These are phyloP conservation scores for Alternaria alternata DNA, from an alignment of 2,329 filamentous ascomycete species.

Conservation along the genomic window DNA sequence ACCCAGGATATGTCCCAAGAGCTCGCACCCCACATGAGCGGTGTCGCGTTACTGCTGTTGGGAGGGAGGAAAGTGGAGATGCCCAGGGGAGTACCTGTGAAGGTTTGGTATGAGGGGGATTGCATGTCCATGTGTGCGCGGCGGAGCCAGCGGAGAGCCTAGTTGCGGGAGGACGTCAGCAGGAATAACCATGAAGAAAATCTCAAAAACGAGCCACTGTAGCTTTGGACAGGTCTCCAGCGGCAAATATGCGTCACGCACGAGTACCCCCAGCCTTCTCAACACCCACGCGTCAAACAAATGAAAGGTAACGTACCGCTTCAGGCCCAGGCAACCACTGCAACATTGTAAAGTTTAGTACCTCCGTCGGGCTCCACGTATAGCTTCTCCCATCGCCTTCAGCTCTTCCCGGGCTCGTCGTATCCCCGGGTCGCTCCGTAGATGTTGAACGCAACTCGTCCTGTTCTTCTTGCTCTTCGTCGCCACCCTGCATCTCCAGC, in stretches of 20 bases:
- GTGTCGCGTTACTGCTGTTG: conserved; percentile 28
- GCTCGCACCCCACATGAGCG: conserved; percentile 51
- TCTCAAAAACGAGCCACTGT: background rate
- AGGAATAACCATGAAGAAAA: background rate
- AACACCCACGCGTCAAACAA: background rate
- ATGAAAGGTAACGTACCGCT: conserved; percentile 18
- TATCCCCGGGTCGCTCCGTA: conserved; percentile 4
- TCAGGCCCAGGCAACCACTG: conserved; percentile 74
- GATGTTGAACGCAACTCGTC: conserved; percentile 2
- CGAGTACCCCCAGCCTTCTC: background rate
- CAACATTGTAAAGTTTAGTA: conserved; percentile 62
- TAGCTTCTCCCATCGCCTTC: conserved; percentile 5
- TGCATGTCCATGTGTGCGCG: conserved; percentile 44
- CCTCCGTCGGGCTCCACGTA: conserved; percentile 52
- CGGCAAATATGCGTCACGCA: background rate
- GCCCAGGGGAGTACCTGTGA: conserved; percentile 48
- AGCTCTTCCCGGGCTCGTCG: background rate
- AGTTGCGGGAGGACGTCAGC: background rate
- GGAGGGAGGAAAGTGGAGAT: conserved; percentile 50
- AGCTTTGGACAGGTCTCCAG: background rate
- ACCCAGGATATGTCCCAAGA: conserved; percentile 51
- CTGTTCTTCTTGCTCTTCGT: conserved; percentile 19
- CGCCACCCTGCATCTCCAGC: conserved; percentile 31
- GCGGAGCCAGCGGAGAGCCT: conserved; percentile 53
- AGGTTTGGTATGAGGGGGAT: conserved; percentile 21